Percentiles rank a stretch among this genome's conserved stretches.
These are phyloP conservation scores for Populus trichocarpa DNA, from an alignment of 441 rosid genomes.

Conservation along the genomic window DNA sequence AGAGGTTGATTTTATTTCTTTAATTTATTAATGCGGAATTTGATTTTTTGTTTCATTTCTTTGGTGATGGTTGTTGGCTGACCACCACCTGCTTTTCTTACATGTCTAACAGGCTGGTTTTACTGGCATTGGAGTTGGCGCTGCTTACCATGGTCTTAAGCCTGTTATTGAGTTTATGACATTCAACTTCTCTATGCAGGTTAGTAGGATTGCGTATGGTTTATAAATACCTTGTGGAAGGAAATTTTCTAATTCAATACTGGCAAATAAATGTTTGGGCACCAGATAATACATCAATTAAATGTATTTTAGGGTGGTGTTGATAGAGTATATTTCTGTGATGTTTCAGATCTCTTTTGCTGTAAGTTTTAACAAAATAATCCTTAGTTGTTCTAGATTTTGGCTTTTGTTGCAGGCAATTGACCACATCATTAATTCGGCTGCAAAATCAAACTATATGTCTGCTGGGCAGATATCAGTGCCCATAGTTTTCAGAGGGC, in stretches of 20 bases:
- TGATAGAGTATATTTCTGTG: not conserved
- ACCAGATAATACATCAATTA: not conserved
- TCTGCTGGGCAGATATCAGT: slow-evolving; percentile 82
- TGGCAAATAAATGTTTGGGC: not conserved
- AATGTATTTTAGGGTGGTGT: not conserved
- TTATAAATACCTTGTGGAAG: not conserved
- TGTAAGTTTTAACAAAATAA: not conserved
- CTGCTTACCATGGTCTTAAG: slow-evolving; percentile 88
- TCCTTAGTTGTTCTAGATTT: not conserved
- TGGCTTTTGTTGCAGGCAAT: slow-evolving; percentile 56
- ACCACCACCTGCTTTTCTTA: slow-evolving; percentile 9
- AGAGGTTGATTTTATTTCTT: slow-evolving; percentile 46
- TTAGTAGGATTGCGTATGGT: slow-evolving; percentile 14
- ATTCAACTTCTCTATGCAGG: slow-evolving; percentile 97
- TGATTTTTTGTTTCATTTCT: not conserved
- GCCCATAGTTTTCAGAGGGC: slow-evolving; percentile 92
- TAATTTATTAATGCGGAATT: not conserved
- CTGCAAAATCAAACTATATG: slow-evolving; percentile 91
- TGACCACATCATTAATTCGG: slow-evolving; percentile 92
- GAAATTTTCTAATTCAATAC: not conserved
- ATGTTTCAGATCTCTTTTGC: not conserved
- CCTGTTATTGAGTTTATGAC: slow-evolving; percentile 98
- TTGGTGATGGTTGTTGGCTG: slow-evolving; percentile 10
- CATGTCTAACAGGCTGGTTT: slow-evolving; percentile 75
- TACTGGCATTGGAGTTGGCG: slow-evolving; percentile 98